These are phyloP conservation scores for Trifolium dubium DNA, from an alignment of 306 rosid genomes.

Conservation along the genomic window DNA sequence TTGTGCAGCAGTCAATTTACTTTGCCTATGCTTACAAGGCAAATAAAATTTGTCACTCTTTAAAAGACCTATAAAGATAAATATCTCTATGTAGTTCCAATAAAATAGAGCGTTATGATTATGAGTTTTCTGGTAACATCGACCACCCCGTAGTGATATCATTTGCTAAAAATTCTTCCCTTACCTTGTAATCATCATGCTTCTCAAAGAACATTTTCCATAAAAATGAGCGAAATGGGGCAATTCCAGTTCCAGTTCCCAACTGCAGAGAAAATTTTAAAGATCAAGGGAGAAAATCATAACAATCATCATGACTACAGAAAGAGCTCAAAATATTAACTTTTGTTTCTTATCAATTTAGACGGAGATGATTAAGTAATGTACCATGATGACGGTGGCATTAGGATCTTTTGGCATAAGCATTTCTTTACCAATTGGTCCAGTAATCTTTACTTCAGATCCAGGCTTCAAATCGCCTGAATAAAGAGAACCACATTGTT, in stretches of 20 bases:
- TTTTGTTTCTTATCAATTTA: neutral
- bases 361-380: conserved; percentile 14
- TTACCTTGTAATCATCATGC: conserved; percentile 88
- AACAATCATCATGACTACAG: neutral
- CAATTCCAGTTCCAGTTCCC: conserved; percentile 98
- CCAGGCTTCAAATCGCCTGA: conserved; percentile 96
- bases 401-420: conserved; percentile 97
- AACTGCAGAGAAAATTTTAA: conserved; percentile 56
- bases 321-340: neutral
- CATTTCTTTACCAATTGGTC: conserved; percentile 99
- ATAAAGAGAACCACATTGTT: conserved; percentile 16
- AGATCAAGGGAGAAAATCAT: conserved; percentile 27
- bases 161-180: neutral
- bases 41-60: neutral
- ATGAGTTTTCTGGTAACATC: conserved; percentile 4
- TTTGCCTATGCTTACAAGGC: conserved; percentile 4
- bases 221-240: conserved; percentile 90
- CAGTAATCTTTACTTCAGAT: conserved; percentile 78
- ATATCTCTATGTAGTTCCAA: conserved; percentile 10
- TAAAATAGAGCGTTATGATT: conserved; percentile 7
- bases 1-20: neutral
- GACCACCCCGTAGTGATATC: neutral
- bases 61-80: conserved; percentile 13
- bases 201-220: conserved; percentile 99
- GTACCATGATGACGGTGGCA: conserved; percentile 90